A percentile compares a stretch with the other conserved stretches of the same genome.
phyloP scores from a whole-genome alignment of 2,329 filamentous ascomycete genomes.

The Colletotrichum karsti region DNA sequence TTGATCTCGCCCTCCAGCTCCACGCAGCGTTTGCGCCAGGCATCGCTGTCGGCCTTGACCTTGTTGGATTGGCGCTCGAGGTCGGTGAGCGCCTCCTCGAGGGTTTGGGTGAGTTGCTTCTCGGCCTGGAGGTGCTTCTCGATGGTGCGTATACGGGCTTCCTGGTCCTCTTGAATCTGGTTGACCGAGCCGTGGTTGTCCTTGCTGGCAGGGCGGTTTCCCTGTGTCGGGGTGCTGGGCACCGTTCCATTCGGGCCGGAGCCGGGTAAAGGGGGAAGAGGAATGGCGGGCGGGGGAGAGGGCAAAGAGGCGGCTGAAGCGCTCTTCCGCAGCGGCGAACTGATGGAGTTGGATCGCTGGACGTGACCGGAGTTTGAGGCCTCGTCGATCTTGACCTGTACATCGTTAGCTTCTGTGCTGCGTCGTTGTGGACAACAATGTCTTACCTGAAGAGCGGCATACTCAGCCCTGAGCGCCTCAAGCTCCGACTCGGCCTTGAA shows the following conservation, averaged over 20 bases:
- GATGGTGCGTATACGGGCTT: constrained; percentile 92
- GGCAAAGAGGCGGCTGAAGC: constrained; percentile 84
- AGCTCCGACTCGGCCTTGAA: constrained; percentile 73
- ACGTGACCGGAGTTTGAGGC: constrained; percentile 43
- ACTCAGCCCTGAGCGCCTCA: constrained; percentile 73
- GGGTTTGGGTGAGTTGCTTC: constrained; percentile 92
- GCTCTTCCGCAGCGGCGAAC: constrained; percentile 83
- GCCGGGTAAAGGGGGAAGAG: constrained; percentile 88
- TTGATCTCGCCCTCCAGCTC: constrained; percentile 78
- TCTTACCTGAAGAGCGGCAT: constrained; percentile 79
- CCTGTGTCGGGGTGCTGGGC: constrained; percentile 60
- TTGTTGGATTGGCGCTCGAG: constrained; percentile 92
- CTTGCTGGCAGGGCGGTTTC: constrained; percentile 80
- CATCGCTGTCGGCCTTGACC: constrained; percentile 88
- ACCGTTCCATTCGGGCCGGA: constrained; percentile 47
- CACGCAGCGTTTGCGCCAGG: constrained; percentile 86
- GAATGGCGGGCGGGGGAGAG: constrained; percentile 93
- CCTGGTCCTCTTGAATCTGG: constrained; percentile 92
- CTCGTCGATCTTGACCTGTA: constrained; percentile 53
- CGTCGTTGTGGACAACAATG: neutral
- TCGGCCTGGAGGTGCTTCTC: constrained; percentile 97
- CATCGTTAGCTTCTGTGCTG: constrained; percentile 34
- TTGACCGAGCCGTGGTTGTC: constrained; percentile 71
- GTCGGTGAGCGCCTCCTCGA: constrained; percentile 95
- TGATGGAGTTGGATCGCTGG: constrained; percentile 67